Conservation (phyloP, 371 early-diverging fungal species). For the Phascolomyces articulosus region DNA sequence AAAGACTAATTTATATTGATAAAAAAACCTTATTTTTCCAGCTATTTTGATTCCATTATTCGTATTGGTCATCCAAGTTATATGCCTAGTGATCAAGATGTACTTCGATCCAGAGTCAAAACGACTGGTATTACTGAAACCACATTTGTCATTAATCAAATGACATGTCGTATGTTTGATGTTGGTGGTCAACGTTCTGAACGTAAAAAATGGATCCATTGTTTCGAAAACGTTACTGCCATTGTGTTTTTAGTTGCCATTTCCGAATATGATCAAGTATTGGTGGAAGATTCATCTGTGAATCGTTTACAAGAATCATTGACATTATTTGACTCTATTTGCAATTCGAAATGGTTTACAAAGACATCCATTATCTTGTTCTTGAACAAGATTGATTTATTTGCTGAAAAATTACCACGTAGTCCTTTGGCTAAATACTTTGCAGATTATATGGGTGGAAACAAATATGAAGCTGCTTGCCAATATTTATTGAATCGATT, state of each 20-base stretch:
- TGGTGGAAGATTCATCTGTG: conserved; percentile 91
- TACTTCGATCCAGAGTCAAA: conserved; percentile 81
- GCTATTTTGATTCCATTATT: conserved; percentile 87
- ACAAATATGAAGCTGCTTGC: conserved; percentile 67
- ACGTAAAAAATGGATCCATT: conserved; percentile 95
- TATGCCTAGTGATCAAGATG: conserved; percentile 87
- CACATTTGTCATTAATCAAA: conserved; percentile 75
- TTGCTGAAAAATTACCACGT: conserved; percentile 68
- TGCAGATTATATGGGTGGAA: conserved; percentile 72
- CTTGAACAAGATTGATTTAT: conserved; percentile 84
- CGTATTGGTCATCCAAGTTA: conserved; percentile 79
- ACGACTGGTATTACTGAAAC: conserved; percentile 91
- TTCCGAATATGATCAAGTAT: conserved; percentile 91
- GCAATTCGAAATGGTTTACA: conserved; percentile 79
- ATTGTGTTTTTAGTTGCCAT: conserved; percentile 94
- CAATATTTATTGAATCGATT: conserved; percentile 50
- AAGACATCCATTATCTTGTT: conserved; percentile 83
- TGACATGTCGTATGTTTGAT: conserved; percentile 91
- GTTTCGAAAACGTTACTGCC: conserved; percentile 94
- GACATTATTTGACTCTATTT: conserved; percentile 77
- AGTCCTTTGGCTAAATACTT: conserved; percentile 71
- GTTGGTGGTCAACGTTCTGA: conserved; percentile 94
- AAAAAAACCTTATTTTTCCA: conserved; percentile 22
- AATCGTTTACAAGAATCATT: conserved; percentile 68
- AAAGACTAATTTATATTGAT: no score